Base-by-base conservation (phyloP, 192 early-diverging fungal genomes). In the Paraglomus occultum region DNA sequence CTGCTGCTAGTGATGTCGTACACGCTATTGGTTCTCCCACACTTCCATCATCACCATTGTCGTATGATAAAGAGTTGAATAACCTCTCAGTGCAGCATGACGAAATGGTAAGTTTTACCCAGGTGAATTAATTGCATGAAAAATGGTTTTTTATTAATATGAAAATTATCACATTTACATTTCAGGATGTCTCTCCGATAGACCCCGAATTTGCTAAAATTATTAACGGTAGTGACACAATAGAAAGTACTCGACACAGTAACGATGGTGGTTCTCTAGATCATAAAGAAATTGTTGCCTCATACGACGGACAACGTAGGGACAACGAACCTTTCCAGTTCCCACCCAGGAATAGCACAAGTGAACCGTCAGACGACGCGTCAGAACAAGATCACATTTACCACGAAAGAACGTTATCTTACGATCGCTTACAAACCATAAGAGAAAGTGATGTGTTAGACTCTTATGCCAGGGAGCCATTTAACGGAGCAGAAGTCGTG, bases 381-480 rank as follows among this genome's bases (percentile, higher is more conserved):
- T 8, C 18, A 20, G 62, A 17, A 64, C 45, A 48, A 61, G 59
- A 61, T 45, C 1, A 31, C 31, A 18, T 1, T 22, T 5, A 20
- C 49, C 22, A 64, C 12, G 20, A 47, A 64, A 42, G 14, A 49
- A 64, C n/a, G 38, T 48, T 31, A 3, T 31, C 31, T 31, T 31
- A 31, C 3, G 31, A 31, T 31, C 31, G 31, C 31, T 31, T 31
- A 31, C 31, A 31, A 31, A 31, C 31, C 31, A 31, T 47, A 14
- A 49, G 45, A 49, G 62, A 64, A 64, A 64, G 62, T 64, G 62
- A 47, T 31, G 10, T 22, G 20, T 31, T 64, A 39, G 62, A 64
- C 17, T 47, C 44, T 14, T 62, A 22, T 46, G 17, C n/a, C 23
- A 44, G 39, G 46, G 18, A 64, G 8, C 47, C 62, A 64, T 11